Evolutionary conservation across 129 eudicot species (phyloP).

Genomic region (Flaveria bidentis): DNA sequence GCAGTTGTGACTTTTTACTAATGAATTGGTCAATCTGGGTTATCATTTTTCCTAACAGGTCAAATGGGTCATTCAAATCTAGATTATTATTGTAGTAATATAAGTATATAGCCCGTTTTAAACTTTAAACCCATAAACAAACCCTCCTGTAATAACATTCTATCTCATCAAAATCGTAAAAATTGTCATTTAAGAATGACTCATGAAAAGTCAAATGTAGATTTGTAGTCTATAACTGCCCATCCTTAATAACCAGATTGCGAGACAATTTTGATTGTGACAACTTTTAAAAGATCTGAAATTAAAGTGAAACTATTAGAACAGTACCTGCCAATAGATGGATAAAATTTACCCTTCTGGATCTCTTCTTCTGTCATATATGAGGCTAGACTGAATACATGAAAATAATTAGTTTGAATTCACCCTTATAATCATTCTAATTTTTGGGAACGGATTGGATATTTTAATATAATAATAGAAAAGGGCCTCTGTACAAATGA

Average conservation of each 20-base stretch:
- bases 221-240: not conserved
- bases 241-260: not conserved
- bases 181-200: not conserved
- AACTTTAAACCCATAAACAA: no score
- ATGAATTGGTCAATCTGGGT: not conserved
- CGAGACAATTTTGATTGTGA: slow-evolving; percentile 1
- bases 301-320: slow-evolving; percentile 6
- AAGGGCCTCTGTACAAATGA: not conserved
- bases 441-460: not conserved
- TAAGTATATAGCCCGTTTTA: not conserved
- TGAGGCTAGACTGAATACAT: slow-evolving; percentile 83
- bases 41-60: not conserved
- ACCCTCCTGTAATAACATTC: not conserved
- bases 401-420: slow-evolving; percentile 6
- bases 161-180: not conserved
- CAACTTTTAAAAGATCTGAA: not conserved
- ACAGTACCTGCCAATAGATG: slow-evolving; percentile 72
- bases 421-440: not conserved
- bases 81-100: not conserved
- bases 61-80: not conserved
- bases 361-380: slow-evolving; percentile 94
- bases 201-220: not conserved
- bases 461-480: not conserved
- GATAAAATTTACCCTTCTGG: slow-evolving; percentile 75
- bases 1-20: not conserved